phyloP scores from a whole-genome alignment of 257 asterid genomes.

The Voacanga thouarsii region DNA sequence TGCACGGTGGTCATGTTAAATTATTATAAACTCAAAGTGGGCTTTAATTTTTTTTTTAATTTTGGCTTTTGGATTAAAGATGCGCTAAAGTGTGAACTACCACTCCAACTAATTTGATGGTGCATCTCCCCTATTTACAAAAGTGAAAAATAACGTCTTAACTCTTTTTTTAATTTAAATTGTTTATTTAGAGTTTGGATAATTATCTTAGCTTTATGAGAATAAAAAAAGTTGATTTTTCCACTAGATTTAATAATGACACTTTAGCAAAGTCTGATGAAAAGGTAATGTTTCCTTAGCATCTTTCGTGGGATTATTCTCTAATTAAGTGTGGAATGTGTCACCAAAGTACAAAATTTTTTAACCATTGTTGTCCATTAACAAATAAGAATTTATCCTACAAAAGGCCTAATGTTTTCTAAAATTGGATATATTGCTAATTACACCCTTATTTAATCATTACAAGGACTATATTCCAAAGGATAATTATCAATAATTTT shows the following conservation, averaged over 20 bases:
- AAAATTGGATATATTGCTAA: neutral
- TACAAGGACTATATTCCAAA: no score
- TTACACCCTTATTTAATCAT: no score
- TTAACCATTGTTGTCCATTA: neutral
- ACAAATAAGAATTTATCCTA: neutral
- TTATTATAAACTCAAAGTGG: neutral
- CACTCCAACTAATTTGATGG: slow-evolving; percentile 3
- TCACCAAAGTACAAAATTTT: slow-evolving; percentile 3
- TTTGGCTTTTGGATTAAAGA: neutral
- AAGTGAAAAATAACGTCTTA: neutral
- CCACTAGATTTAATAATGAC: neutral
- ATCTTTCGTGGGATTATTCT: neutral
- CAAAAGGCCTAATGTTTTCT: neutral
- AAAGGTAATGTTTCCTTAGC: neutral
- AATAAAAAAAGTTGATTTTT: neutral
- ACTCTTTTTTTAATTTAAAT: neutral
- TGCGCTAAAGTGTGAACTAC: neutral
- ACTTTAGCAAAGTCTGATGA: neutral
- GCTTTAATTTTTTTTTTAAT: neutral
- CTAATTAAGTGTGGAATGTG: neutral
- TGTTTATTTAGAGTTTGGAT: neutral
- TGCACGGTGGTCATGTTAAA: neutral
- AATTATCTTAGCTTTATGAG: slow-evolving; percentile 2
- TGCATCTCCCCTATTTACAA: slow-evolving; percentile 4
- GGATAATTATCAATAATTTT: no score